Percentiles rank a stretch among this genome's conserved stretches.
Conservation (phyloP, 768 basidiomycete species). For the Lentinula lateritia region DNA sequence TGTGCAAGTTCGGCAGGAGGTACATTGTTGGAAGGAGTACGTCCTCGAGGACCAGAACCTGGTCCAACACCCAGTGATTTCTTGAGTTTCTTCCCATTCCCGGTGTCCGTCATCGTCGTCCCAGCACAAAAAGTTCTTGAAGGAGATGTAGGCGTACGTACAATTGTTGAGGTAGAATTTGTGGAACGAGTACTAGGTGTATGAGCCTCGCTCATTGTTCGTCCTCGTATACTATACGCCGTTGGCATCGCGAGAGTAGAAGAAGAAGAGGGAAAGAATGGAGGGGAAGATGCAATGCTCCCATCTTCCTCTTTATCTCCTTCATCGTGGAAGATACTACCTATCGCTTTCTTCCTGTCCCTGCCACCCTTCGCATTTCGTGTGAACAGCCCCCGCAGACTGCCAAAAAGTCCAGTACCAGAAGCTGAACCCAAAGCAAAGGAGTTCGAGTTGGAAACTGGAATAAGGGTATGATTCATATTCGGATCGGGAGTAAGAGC, state of each 20-base stretch:
- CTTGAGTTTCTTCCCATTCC: background rate
- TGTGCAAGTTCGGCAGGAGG: background rate
- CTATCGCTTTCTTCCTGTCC: conserved; percentile 16
- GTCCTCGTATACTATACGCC: background rate
- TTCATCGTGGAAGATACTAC: conserved; percentile 7
- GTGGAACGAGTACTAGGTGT: no score
- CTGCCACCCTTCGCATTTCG: background rate
- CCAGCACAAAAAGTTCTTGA: background rate
- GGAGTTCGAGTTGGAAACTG: background rate
- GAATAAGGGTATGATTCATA: background rate
- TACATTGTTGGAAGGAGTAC: background rate
- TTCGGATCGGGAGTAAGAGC: background rate
- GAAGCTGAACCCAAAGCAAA: background rate
- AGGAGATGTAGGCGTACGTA: background rate
- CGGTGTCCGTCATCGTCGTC: background rate
- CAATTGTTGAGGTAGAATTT: no score
- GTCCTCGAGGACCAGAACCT: background rate
- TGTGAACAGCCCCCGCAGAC: conserved; percentile 4
- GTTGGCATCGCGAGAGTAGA: no score
- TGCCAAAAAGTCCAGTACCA: conserved; percentile 7
- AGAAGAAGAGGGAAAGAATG: no score
- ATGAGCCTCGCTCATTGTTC: background rate
- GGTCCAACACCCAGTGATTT: background rate
- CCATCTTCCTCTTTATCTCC: background rate
- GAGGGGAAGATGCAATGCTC: conserved; percentile 8